phyloP scores from a whole-genome alignment of 768 basidiomycete species.

The Podaxis sp. region DNA sequence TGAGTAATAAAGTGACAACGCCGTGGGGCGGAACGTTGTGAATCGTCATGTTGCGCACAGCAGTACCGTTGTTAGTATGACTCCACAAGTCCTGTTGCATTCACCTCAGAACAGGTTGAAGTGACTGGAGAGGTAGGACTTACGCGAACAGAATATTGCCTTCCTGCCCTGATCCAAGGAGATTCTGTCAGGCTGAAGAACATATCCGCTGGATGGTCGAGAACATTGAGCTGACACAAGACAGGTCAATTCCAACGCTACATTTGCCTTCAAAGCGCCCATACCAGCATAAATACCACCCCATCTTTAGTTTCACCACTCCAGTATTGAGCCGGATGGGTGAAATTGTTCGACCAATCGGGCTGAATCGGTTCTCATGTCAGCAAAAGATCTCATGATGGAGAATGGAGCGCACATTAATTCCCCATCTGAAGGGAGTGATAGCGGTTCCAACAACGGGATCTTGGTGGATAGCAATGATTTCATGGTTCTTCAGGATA shows the following conservation, averaged over 20 bases:
- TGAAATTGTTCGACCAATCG: slow-evolving; percentile 40
- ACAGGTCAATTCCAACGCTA: background rate
- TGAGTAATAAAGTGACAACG: slow-evolving; percentile 64
- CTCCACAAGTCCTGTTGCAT: slow-evolving; percentile 63
- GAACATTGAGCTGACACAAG: slow-evolving; percentile 50
- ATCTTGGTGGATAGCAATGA: slow-evolving; percentile 72
- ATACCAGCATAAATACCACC: slow-evolving; percentile 65
- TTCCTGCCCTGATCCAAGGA: slow-evolving; percentile 68
- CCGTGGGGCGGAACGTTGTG: slow-evolving; percentile 63
- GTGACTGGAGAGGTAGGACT: slow-evolving; percentile 21
- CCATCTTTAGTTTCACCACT: slow-evolving; percentile 66
- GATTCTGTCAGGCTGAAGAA: slow-evolving; percentile 67
- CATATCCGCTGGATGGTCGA: slow-evolving; percentile 56
- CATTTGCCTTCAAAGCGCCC: slow-evolving; percentile 16
- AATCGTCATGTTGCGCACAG: slow-evolving; percentile 56
- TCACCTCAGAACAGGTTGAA: background rate
- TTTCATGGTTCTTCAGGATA: slow-evolving; percentile 62
- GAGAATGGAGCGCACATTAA: slow-evolving; percentile 46
- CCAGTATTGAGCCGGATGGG: slow-evolving; percentile 72
- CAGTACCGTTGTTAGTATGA: slow-evolving; percentile 70
- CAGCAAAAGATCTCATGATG: background rate
- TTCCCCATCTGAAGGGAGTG: slow-evolving; percentile 69
- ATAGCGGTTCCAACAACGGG: slow-evolving; percentile 58
- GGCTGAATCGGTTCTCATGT: slow-evolving; percentile 29
- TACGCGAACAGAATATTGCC: slow-evolving; percentile 65